Evolutionary conservation across 1,139 yeast genomes (phyloP), one percentile per base, ranked within the genome.

Genomic region (Pichia sp.): DNA sequence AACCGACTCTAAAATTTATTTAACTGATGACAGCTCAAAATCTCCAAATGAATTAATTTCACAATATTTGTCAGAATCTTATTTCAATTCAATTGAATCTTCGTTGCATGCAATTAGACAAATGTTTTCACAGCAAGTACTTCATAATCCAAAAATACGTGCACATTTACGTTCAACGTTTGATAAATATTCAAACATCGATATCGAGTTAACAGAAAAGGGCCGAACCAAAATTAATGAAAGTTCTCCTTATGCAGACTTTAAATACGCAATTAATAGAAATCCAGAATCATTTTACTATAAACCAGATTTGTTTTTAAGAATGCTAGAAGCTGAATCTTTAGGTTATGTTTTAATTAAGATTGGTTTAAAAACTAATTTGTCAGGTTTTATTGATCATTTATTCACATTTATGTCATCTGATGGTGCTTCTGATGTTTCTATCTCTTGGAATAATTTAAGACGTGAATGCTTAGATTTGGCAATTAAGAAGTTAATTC

Each of bases 251-350:
- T 91, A 83, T 63, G 89, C 86, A 55, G 96, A 89, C 63, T 84
- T 95, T 71, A 95, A 93, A 67, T 95, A 93, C 68, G 96, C 96
- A 19, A 79, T 82, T 52, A 87, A 89, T 68, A 79, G 95, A 63
- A 76, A 88, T 1, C 84, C 93, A 13, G 77, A 78, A 13, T 93
- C 90, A 55, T 79, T 95, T 62, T 79, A 81, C 5, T 75, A 74
- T 45, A 76, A 81, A 50, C 98, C 99, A 0, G 96, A 89, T 62
- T 73, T 86, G 31, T 87, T 87, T 59, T 74, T 95, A 62, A 80
- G 95, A 63, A 93, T 93, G 96, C 72, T 91, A 50, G 91, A 87
- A 64, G 99, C 99, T 1, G 99, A 93, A 66, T 69, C 71, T 68
- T 62, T 80, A 71, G 79, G 96, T 71, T 67, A 77, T 49, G 71